Evolutionary conservation across 2,329 filamentous ascomycete species (phyloP), one percentile per base, ranked within the genome.

Genomic region (Aureobasidium musti): DNA sequence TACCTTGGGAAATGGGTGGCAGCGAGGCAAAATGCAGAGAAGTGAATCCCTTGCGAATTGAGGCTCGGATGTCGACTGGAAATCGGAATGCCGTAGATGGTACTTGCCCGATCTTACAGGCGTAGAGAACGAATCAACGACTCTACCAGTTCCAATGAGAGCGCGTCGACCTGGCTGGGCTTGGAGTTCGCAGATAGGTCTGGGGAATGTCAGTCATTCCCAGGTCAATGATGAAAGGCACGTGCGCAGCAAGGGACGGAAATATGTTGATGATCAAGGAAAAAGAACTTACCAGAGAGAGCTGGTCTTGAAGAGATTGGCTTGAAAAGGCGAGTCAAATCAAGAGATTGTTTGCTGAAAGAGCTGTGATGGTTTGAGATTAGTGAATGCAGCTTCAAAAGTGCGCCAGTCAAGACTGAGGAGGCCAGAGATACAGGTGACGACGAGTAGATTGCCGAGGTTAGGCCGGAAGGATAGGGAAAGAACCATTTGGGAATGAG

Each of bases 41-140:
- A 57, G 50, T 52, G 63, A 50, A 63, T 64, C 65, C 68, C 67
- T 70, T 69, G 67, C 68, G 59, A 68, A 60, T 61, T 52, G 28
- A 66, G 65, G 57, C 65, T 72, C 72, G 71, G 73, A 64, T 50
- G 45, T 64, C 60, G 65, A 65, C 37, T 72, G 72, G 71, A 74
- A 74, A 74, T 75, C 76, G 76, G 69, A 73, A 73, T 73, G 71
- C 73, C 69, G 73, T 69, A 69, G 71, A 73, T 71, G 71, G 71
- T 74, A 74, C 73, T 73, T 72, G 69, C 70, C 70, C 54, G 69
- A 67, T 66, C 67, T 70, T 68, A 68, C 69, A 71, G 68, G 65
- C 69, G 80, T 77, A 82, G 80, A 83, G 77, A 79, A 81, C 81
- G 81, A 83, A 77, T 79, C 82, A 83, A 83, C 81, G 81, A 79